Evolutionary conservation across 2,329 filamentous ascomycete species (phyloP).

Genomic region (Venturia effusa): DNA sequence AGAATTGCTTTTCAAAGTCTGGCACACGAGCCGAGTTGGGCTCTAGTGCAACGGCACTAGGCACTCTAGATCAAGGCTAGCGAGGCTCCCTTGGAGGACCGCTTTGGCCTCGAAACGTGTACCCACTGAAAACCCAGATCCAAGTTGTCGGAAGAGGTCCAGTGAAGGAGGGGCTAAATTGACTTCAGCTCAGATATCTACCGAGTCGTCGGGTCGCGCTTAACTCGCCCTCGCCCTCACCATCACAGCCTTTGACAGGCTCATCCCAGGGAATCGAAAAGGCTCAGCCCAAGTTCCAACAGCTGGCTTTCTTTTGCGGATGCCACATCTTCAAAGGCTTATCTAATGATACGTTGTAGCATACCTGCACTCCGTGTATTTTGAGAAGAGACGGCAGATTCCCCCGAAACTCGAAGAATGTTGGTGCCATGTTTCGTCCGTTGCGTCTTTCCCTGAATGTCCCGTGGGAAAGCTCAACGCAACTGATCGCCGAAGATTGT

Average conservation of each 20-base stretch:
- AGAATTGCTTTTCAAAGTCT: constrained; percentile 6
- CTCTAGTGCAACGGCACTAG: background rate
- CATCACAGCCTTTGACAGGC: background rate
- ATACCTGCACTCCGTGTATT: background rate
- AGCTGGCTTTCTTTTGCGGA: background rate
- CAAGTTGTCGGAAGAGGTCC: constrained; percentile 4
- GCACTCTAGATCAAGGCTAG: background rate
- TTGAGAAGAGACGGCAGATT: background rate
- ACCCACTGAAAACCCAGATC: constrained; percentile 4
- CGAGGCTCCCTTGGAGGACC: background rate
- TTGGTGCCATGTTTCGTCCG: background rate
- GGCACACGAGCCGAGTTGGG: background rate
- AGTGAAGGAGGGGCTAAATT: background rate
- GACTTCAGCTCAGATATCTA: background rate
- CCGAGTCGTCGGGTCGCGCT: background rate
- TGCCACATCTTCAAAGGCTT: background rate
- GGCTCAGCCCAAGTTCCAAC: background rate
- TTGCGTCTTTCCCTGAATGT: background rate
- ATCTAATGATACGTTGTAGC: background rate
- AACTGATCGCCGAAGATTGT: background rate
- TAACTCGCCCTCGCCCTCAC: background rate
- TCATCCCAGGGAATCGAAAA: background rate
- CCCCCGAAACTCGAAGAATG: background rate
- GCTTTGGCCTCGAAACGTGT: background rate
- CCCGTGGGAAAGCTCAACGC: background rate